These are phyloP conservation scores for Solanum virginianum DNA, from an alignment of 257 asterid species.

Conservation along the genomic window DNA sequence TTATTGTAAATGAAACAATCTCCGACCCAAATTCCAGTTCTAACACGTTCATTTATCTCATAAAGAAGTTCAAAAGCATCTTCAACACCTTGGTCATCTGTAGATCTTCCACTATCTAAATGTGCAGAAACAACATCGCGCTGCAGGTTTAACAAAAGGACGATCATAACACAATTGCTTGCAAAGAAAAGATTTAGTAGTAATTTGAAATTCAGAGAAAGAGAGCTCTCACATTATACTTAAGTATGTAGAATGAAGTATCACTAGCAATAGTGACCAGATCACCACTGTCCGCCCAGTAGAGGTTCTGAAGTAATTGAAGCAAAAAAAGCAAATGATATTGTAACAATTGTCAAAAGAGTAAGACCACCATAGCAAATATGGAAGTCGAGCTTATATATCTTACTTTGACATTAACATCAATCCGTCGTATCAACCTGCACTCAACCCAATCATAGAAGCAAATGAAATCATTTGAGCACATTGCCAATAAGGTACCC, in stretches of 20 bases:
- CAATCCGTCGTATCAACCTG: conserved; percentile 82
- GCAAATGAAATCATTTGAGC: conserved; percentile 84
- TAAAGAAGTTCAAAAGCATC: conserved; percentile 96
- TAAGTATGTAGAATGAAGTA: conserved; percentile 67
- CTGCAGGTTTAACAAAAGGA: conserved; percentile 31
- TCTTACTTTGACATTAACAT: conserved; percentile 86
- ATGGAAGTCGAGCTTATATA: not conserved
- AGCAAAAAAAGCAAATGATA: conserved; percentile 2
- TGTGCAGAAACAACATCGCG: conserved; percentile 90
- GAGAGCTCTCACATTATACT: conserved; percentile 43
- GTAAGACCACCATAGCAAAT: not conserved
- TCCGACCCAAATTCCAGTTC: conserved; percentile 99
- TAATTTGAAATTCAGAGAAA: not conserved
- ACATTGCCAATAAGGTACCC: conserved; percentile 76
- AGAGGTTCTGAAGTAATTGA: conserved; percentile 58
- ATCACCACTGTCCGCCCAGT: conserved; percentile 95
- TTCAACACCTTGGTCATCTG: conserved; percentile 90
- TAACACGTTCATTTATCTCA: conserved; percentile 89
- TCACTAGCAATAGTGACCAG: conserved; percentile 80
- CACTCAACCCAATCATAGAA: conserved; percentile 94
- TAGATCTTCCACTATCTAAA: conserved; percentile 82
- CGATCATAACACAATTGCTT: not conserved
- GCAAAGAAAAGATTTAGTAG: not conserved
- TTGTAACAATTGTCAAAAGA: not conserved
- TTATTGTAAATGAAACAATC: conserved; percentile 95